Base-by-base conservation (phyloP, 2,329 filamentous ascomycete genomes). In the Myotisia sp. region DNA sequence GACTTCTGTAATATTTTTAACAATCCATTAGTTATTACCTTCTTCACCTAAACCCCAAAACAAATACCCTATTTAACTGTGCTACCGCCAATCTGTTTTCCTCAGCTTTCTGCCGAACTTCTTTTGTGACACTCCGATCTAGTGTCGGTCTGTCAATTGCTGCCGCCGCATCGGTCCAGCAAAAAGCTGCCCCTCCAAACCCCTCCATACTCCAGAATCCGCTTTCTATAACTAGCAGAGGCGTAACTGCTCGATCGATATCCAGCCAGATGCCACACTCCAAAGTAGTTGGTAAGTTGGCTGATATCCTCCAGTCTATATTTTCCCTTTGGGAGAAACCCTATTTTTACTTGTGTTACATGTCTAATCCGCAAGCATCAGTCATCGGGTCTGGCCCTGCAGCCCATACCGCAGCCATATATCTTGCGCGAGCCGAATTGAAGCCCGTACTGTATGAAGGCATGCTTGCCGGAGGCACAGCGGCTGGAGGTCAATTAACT, bases 371-470 rank as follows among this genome's bases (percentile, higher is more conserved):
- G 24, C 31, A 33, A 39, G 10, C 13, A 16, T 42, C 38, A 76
- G 71, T 85, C 54, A 79, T 83, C 63, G 86, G 90, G 67, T 98
- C 90, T 42, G 90, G 90, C 67, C 90, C 90, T 43, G 90, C 86
- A 48, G 90, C 86, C 62, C 90, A 98, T 66, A 98, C 90, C 29
- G 90, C 90, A 42, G 90, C 90, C 58, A 76, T 98, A 56, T 98
- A 98, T 64, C 78, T 94, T 50, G 80, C 86, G 30, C 80, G 90
- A 55, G 90, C 90, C 41, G 87, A 98, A 58, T 65, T 98, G 55
- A 82, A 92, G 62, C 90, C 90, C 43, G 81, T 94, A 43, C 70
- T 98, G 47, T 98, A 95, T 58, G 90, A 98, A 65, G 90, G 90
- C 48, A 93, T 98, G 71, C 76, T 98, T 58, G 90, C 90, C 50